Evolutionary conservation across 305 asterid species (phyloP).

Genomic region (Striga hermonthica): DNA sequence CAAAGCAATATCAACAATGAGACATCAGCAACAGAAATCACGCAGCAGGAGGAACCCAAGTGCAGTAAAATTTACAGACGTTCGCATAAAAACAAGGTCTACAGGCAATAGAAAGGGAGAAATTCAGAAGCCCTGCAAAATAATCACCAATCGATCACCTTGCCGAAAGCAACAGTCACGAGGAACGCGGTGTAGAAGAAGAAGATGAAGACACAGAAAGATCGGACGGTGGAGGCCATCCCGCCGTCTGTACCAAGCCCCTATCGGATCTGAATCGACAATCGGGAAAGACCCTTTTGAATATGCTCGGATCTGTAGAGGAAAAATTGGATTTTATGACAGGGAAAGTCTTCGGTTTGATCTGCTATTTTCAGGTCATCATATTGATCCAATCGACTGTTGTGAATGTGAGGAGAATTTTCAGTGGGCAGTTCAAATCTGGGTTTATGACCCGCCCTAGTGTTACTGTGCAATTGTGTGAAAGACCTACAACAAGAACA

Average conservation of each 20-base stretch:
- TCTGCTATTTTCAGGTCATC: neutral
- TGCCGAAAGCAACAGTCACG: slow-evolving; percentile 41
- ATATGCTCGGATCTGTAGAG: slow-evolving; percentile 29
- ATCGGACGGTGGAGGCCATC: slow-evolving; percentile 42
- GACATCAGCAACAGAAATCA: slow-evolving; percentile 14
- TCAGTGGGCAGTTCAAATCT: slow-evolving; percentile 31
- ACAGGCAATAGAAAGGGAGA: slow-evolving; percentile 9
- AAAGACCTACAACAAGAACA: slow-evolving; percentile 26
- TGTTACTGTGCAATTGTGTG: slow-evolving; percentile 26
- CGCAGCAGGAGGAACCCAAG: slow-evolving; percentile 4
- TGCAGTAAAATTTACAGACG: neutral
- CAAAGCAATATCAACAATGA: slow-evolving; percentile 11
- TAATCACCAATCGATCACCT: slow-evolving; percentile 34
- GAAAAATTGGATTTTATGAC: slow-evolving; percentile 16
- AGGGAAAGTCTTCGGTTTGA: slow-evolving; percentile 19
- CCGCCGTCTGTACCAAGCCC: slow-evolving; percentile 30
- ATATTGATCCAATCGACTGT: slow-evolving; percentile 22
- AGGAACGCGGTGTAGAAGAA: slow-evolving; percentile 32
- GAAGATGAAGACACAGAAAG: slow-evolving; percentile 30
- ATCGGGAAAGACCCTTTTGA: slow-evolving; percentile 16
- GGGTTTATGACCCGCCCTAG: slow-evolving; percentile 39
- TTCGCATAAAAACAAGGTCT: slow-evolving; percentile 29
- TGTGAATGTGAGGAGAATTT: slow-evolving; percentile 29
- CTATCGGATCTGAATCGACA: slow-evolving; percentile 41
- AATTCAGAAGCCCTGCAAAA: slow-evolving; percentile 19